Evolutionary conservation across 306 rosid genomes (phyloP).

Genomic region (Comarum palustre): DNA sequence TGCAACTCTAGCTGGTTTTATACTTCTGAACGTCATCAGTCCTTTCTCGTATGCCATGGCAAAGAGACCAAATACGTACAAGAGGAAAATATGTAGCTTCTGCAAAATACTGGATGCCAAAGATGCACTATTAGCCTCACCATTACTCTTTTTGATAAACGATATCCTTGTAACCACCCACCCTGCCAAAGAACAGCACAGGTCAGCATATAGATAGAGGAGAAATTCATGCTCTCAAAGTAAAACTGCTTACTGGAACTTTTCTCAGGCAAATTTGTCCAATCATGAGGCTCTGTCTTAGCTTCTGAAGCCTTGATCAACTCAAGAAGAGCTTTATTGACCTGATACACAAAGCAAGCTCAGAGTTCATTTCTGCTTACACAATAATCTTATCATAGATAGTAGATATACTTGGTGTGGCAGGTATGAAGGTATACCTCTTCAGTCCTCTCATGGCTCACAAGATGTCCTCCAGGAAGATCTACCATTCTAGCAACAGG

Average conservation of each 20-base stretch:
- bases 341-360: slow-evolving; percentile 44
- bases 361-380: slow-evolving; percentile 23
- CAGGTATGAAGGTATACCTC: slow-evolving; percentile 48
- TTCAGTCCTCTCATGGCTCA: slow-evolving; percentile 82
- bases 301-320: slow-evolving; percentile 65
- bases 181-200: slow-evolving; percentile 45
- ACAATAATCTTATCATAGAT: not conserved
- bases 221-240: not conserved
- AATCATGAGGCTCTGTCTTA: slow-evolving; percentile 57
- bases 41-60: slow-evolving; percentile 43
- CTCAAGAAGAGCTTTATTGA: slow-evolving; percentile 75
- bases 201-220: not conserved
- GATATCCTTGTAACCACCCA: slow-evolving; percentile 48
- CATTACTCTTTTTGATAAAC: slow-evolving; percentile 32
- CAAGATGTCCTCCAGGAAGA: slow-evolving; percentile 94
- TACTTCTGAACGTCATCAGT: slow-evolving; percentile 40
- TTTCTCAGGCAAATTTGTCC: slow-evolving; percentile 66
- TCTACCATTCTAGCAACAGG: slow-evolving; percentile 91
- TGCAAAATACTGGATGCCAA: slow-evolving; percentile 29
- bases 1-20: slow-evolving; percentile 68
- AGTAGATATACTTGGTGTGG: not conserved
- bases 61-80: slow-evolving; percentile 56
- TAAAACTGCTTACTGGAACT: slow-evolving; percentile 47
- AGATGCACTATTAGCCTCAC: slow-evolving; percentile 43
- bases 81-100: slow-evolving; percentile 45